These are phyloP conservation scores for Groenewaldozyma salmanticensis DNA, from an alignment of 805 yeast species.

Conservation along the genomic window DNA sequence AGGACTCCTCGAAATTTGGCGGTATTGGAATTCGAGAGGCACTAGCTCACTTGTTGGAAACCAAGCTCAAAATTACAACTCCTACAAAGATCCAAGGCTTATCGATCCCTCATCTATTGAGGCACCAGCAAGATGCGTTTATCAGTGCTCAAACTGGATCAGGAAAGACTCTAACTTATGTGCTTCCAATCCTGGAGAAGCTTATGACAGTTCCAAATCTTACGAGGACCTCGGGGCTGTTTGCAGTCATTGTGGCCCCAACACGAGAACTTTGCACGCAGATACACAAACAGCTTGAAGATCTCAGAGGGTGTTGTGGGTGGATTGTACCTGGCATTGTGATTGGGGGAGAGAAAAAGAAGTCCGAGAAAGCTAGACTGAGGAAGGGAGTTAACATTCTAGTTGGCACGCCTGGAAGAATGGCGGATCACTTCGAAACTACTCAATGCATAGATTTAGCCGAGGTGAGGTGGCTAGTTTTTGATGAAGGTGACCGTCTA, in stretches of 20 bases:
- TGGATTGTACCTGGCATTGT: slow-evolving; percentile 91
- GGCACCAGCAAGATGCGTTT: slow-evolving; percentile 53
- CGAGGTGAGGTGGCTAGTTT: slow-evolving; percentile 72
- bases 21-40: slow-evolving; percentile 58
- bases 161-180: slow-evolving; percentile 87
- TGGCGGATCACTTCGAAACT: slow-evolving; percentile 89
- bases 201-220: slow-evolving; percentile 45
- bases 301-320: slow-evolving; percentile 60
- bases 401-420: slow-evolving; percentile 97
- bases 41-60: slow-evolving; percentile 45
- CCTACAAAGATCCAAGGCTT: slow-evolving; percentile 87
- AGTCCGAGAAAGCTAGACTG: slow-evolving; percentile 89
- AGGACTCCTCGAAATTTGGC: slow-evolving; percentile 56
- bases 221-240: slow-evolving; percentile 66
- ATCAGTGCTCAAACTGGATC: slow-evolving; percentile 98
- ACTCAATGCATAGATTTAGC: slow-evolving; percentile 66
- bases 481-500: slow-evolving; percentile 95
- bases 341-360: slow-evolving; percentile 97
- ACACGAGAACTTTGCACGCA: slow-evolving; percentile 93
- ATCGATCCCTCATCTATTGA: slow-evolving; percentile 55
- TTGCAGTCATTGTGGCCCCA: slow-evolving; percentile 84
- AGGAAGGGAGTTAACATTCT: slow-evolving; percentile 92
- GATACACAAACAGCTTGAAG: slow-evolving; percentile 71
- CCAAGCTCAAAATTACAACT: slow-evolving; percentile 35
- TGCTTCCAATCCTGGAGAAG: slow-evolving; percentile 70